Evolutionary conservation across 352 stramenopile genomes (phyloP), one percentile per base, ranked within the genome.

Genomic region (Globisporangium irregulare): DNA sequence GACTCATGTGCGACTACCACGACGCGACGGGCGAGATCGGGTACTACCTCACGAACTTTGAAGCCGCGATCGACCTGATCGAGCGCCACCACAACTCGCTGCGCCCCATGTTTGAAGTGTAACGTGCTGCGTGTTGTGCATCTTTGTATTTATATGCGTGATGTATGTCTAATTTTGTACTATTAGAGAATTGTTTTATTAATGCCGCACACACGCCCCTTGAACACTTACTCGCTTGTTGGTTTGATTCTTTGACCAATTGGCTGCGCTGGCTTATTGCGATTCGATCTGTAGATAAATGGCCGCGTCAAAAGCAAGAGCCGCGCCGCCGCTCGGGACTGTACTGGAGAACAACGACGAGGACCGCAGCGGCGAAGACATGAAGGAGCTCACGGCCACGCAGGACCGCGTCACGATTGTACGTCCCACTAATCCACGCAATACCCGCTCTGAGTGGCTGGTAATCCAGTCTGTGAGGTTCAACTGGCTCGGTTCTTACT

Each of bases 1-100:
- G 75, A 18, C 69, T 84, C 38, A 82, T 84, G 73, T 89, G 79
- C 57, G 82, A 89, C 67, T 65, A 74, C 32, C 68, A 87, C 67
- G 80, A 91, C 50, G 78, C 81, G 36, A 83, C 75, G 50, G 82
- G 82, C 61, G 82, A 91, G 70, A 80, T 91, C 34, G 82, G 82
- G 55, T 91, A 88, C 71, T 91, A 91, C 64, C 80, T 89, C 22
- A 87, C 82, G 53, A 91, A 79, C 58, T 91, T 88, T 57, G 80
- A 89, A 53, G 80, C 84, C 27, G 80, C 76, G n/a, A 79, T 91
- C 43, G 76, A 87, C 43, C 71, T 89, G 66, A 72, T 91, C 34
- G 71, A 83, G 22, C 76, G 76, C 25, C 80, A 88, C 20, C 54
- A 66, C 24, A 74, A 86, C 67, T 64, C 73, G 22, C 68, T 82